A percentile compares a stretch with the other conserved stretches of the same genome.
Conservation (phyloP, 2,329 filamentous ascomycete species). For the Ustulina deusta region DNA sequence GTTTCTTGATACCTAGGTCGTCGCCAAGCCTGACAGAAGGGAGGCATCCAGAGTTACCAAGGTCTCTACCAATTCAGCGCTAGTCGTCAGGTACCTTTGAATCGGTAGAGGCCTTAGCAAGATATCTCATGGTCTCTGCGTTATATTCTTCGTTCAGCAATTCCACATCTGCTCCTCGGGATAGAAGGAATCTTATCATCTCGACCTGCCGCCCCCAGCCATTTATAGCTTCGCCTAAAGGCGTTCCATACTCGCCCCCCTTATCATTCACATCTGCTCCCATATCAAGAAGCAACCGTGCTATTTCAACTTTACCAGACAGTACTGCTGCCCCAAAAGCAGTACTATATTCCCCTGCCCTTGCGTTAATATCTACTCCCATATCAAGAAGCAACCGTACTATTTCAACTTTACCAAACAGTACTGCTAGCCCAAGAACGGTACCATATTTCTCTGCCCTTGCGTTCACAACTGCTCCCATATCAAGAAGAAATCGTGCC, state of each 20-base stretch:
- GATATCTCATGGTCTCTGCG: neutral
- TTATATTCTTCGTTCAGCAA: neutral
- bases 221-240: constrained; percentile 2
- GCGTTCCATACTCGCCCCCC: neutral
- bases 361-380: neutral
- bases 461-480: neutral
- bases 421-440: no score
- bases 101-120: neutral
- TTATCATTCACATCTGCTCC: neutral
- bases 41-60: no score
- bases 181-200: neutral
- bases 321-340: neutral
- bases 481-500: neutral
- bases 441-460: neutral
- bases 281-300: neutral
- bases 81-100: no score
- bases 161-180: neutral
- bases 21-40: no score
- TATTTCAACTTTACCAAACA: neutral
- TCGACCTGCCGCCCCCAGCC: neutral
- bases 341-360: neutral
- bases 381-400: no score
- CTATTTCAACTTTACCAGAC: neutral
- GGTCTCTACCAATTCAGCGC: no score
- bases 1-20: no score